phyloP scores from a whole-genome alignment of 2,329 filamentous ascomycete species.

The Arachnopeziza araneosa region DNA sequence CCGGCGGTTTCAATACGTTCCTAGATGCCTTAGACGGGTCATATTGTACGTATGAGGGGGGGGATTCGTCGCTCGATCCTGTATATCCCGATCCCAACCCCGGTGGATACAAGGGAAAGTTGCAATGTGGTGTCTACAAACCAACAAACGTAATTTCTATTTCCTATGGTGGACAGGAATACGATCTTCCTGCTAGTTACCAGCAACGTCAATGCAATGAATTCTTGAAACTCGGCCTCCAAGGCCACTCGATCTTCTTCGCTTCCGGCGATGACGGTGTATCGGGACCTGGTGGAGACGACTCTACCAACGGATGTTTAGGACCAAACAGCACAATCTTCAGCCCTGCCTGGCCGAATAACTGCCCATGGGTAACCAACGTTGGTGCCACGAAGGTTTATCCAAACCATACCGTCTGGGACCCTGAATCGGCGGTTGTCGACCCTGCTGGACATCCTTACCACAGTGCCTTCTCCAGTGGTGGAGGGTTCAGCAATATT shows the following conservation, averaged over 20 bases:
- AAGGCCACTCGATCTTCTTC: constrained; percentile 58
- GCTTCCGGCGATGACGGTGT: constrained; percentile 51
- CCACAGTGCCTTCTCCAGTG: constrained; percentile 23
- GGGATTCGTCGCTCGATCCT: constrained; percentile 29
- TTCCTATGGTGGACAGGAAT: constrained; percentile 59
- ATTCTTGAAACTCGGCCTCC: constrained; percentile 50
- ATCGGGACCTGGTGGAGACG: not conserved
- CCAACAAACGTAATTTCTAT: constrained; percentile 50
- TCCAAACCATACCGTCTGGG: constrained; percentile 7
- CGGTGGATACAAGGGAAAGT: constrained; percentile 36
- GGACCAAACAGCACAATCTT: constrained; percentile 17
- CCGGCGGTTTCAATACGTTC: constrained; percentile 26
- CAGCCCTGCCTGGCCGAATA: not conserved
- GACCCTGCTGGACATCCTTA: constrained; percentile 28
- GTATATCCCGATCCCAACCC: constrained; percentile 36
- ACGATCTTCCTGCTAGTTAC: constrained; percentile 54
- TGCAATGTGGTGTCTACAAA: constrained; percentile 9
- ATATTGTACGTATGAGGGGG: not conserved
- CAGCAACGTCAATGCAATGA: constrained; percentile 50
- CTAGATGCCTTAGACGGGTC: constrained; percentile 25
- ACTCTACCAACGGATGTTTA: constrained; percentile 32
- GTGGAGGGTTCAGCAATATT: constrained; percentile 8
- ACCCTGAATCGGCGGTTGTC: constrained; percentile 25
- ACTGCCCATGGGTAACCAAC: constrained; percentile 28
- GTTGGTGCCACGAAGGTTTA: constrained; percentile 48